Percentiles rank a stretch among this genome's conserved stretches.
These are phyloP conservation scores for Zygotorulaspora mrakii DNA, from an alignment of 1,139 yeast species.

Conservation along the genomic window DNA sequence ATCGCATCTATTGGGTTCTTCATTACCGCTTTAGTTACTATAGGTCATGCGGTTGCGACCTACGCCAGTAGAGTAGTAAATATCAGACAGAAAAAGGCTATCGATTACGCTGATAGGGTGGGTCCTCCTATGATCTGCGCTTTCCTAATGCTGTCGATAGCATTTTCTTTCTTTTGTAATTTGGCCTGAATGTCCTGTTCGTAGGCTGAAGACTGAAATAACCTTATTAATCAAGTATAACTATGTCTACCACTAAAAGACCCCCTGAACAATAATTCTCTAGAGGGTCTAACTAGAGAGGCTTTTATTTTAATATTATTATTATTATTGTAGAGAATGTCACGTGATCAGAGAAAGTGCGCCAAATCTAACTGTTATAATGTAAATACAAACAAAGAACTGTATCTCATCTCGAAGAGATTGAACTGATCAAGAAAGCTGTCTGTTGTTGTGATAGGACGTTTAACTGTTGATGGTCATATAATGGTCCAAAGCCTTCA, in stretches of 20 bases:
- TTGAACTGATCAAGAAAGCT: no score
- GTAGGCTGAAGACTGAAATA: no score
- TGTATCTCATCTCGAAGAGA: no score
- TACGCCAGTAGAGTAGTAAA: constrained; percentile 81
- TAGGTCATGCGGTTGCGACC: constrained; percentile 66
- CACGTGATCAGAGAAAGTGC: not conserved
- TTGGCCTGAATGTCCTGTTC: constrained; percentile 15
- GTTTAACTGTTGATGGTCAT: not conserved
- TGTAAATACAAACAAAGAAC: no score
- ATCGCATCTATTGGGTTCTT: constrained; percentile 90
- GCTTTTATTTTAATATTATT: no score
- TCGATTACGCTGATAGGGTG: constrained; percentile 76
- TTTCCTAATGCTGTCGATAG: constrained; percentile 67
- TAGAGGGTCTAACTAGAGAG: no score
- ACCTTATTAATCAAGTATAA: no score
- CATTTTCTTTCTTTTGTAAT: constrained; percentile 57
- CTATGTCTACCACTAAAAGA: no score
- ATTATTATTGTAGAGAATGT: no score
- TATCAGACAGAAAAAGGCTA: constrained; percentile 78
- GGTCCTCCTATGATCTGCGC: constrained; percentile 85
- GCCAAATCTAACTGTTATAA: no score
- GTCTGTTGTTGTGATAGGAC: no score
- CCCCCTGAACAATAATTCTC: no score
- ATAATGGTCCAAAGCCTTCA: constrained; percentile 10
- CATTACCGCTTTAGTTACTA: constrained; percentile 68